phyloP scores from a whole-genome alignment of 176 grass and related monocot genomes.

The Hordeum marinum region DNA sequence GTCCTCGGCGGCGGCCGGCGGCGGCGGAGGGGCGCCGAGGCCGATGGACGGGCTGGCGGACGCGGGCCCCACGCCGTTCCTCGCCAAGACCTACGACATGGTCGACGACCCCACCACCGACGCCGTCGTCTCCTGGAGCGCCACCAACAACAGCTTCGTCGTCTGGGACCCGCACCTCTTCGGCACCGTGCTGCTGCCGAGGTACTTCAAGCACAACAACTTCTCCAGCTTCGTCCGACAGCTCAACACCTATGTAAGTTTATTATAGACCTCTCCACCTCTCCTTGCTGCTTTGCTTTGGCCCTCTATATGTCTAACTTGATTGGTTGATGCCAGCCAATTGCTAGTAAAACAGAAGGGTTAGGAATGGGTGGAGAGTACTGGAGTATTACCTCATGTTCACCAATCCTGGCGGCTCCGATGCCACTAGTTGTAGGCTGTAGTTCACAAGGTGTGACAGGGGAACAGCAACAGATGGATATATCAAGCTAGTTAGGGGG shows the following conservation, averaged over 20 bases:
- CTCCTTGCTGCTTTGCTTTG: background rate
- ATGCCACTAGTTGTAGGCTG: background rate
- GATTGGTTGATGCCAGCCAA: background rate
- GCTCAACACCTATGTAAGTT: conserved; percentile 95
- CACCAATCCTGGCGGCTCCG: too few species aligned
- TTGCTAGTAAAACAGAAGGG: background rate
- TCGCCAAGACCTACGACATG: conserved; percentile 88
- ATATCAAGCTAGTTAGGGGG: background rate
- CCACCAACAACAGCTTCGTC: conserved; percentile 69
- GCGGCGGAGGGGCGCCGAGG: conserved; percentile 26
- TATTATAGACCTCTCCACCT: background rate
- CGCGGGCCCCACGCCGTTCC: conserved; percentile 67
- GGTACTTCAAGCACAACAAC: conserved; percentile 98
- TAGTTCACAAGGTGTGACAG: background rate
- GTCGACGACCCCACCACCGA: conserved; percentile 64
- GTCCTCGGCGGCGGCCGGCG: background rate
- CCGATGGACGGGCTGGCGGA: conserved; percentile 75
- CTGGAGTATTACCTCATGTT: too few species aligned
- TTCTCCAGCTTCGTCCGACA: conserved; percentile 98
- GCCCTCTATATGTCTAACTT: background rate
- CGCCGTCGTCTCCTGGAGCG: conserved; percentile 65
- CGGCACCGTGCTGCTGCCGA: conserved; percentile 57
- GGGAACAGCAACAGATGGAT: background rate
- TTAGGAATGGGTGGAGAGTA: background rate
- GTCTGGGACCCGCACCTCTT: conserved; percentile 88